phyloP scores from a whole-genome alignment of 108 stramenopile genomes.

The Pseudonitzschia delicatissima region DNA sequence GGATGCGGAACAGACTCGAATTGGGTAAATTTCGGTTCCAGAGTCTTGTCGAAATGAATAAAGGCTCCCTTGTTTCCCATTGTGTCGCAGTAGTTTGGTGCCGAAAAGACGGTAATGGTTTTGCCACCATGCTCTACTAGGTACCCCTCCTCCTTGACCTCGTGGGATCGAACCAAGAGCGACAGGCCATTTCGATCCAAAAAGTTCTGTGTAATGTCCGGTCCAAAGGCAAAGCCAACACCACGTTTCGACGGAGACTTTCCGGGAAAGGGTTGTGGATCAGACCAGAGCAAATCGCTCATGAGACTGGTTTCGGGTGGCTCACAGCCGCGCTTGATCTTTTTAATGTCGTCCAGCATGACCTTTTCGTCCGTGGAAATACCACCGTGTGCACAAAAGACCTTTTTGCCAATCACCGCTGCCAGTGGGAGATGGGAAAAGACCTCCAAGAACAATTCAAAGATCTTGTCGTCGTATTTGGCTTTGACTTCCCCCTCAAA shows the following conservation, averaged over 20 bases:
- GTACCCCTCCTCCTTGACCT: constrained; percentile 98
- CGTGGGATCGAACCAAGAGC: constrained; percentile 91
- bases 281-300: constrained; percentile 97
- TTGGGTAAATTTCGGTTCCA: constrained; percentile 89
- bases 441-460: constrained; percentile 94
- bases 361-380: constrained; percentile 80
- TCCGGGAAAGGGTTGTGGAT: constrained; percentile 97
- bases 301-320: constrained; percentile 94
- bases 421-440: constrained; percentile 90
- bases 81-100: constrained; percentile 99
- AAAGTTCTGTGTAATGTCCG: constrained; percentile 90
- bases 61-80: constrained; percentile 99
- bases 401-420: constrained; percentile 78
- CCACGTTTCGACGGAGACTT: constrained; percentile 92
- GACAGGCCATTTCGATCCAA: constrained; percentile 79
- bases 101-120: constrained; percentile 97
- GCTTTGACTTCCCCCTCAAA: constrained; percentile 98
- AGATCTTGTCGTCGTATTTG: constrained; percentile 96
- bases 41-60: constrained; percentile 82
- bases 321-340: constrained; percentile 82
- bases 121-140: constrained; percentile 99
- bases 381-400: constrained; percentile 97
- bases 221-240: constrained; percentile 96
- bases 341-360: constrained; percentile 87
- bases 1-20: constrained; percentile 93